Conservation (phyloP, 148 eudicot species). For the Rhododendron mucronatum region DNA sequence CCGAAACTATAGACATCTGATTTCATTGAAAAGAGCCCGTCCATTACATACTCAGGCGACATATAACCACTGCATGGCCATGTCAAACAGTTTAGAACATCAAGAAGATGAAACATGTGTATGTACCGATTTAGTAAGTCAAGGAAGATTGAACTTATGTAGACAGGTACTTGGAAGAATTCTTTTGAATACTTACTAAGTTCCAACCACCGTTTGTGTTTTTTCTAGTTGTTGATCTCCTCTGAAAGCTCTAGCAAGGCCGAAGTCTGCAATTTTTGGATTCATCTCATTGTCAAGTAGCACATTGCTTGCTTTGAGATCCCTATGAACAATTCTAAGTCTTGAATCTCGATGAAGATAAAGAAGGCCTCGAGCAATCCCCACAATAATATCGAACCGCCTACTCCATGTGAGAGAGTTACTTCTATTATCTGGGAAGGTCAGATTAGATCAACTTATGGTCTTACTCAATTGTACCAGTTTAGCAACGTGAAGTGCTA, state of each 20-base stretch:
- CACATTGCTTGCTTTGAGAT: background rate
- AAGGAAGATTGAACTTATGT: background rate
- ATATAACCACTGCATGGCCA: background rate
- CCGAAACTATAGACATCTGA: background rate
- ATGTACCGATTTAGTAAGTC: background rate
- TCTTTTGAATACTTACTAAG: background rate
- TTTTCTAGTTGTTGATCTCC: background rate
- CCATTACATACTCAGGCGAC: background rate
- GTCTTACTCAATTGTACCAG: no score
- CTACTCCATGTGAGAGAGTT: background rate
- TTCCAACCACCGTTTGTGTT: background rate
- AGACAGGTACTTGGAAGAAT: background rate
- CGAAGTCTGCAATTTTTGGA: background rate
- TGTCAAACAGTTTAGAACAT: background rate
- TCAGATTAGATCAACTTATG: background rate
- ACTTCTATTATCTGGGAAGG: background rate
- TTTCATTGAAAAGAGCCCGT: background rate
- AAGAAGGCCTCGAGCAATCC: background rate
- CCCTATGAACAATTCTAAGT: background rate
- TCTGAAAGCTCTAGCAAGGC: background rate
- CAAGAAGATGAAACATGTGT: background rate
- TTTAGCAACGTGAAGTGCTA: no score
- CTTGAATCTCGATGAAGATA: background rate
- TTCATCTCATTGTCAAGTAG: background rate
- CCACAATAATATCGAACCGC: background rate